Percentiles rank a stretch among this genome's conserved stretches.
These are phyloP conservation scores for Penicillium corylophilum DNA, from an alignment of 2,329 filamentous ascomycete genomes.

Conservation along the genomic window DNA sequence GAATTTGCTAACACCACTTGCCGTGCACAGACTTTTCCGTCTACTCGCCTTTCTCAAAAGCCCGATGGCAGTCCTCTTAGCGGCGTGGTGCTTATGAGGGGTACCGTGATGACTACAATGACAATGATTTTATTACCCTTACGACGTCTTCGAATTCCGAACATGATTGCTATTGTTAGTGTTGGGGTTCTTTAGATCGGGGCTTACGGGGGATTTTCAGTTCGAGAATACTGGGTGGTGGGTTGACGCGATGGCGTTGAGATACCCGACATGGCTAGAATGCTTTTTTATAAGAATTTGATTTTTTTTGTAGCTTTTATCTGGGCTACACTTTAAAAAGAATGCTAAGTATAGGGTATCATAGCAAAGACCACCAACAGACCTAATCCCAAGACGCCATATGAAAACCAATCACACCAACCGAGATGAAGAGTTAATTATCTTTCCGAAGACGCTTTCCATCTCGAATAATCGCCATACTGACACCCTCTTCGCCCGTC, in stretches of 20 bases:
- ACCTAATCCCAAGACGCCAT: slow-evolving; percentile 1
- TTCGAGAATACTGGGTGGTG: background rate
- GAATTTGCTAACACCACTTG: background rate
- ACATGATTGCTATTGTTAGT: background rate
- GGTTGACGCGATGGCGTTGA: background rate
- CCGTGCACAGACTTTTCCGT: slow-evolving; percentile 10
- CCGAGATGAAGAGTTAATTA: slow-evolving; percentile 4
- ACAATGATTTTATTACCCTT: background rate
- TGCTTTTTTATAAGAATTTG: background rate
- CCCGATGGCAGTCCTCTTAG: slow-evolving; percentile 10
- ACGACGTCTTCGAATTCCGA: background rate
- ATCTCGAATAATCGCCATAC: slow-evolving; percentile 65
- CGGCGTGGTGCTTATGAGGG: background rate
- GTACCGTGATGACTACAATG: background rate
- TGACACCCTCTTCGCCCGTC: slow-evolving; percentile 82
- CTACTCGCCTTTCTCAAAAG: slow-evolving; percentile 17
- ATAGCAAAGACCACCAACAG: slow-evolving; percentile 5
- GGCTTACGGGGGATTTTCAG: background rate
- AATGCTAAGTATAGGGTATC: slow-evolving; percentile 18
- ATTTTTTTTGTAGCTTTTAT: background rate
- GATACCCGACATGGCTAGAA: background rate
- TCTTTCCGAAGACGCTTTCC: slow-evolving; percentile 46
- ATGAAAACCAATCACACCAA: slow-evolving; percentile 4
- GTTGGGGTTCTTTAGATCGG: background rate
- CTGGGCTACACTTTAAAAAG: background rate